Evolutionary conservation across 306 rosid species (phyloP), one percentile per base, ranked within the genome.

Genomic region (Hylodesmum podocarpum): DNA sequence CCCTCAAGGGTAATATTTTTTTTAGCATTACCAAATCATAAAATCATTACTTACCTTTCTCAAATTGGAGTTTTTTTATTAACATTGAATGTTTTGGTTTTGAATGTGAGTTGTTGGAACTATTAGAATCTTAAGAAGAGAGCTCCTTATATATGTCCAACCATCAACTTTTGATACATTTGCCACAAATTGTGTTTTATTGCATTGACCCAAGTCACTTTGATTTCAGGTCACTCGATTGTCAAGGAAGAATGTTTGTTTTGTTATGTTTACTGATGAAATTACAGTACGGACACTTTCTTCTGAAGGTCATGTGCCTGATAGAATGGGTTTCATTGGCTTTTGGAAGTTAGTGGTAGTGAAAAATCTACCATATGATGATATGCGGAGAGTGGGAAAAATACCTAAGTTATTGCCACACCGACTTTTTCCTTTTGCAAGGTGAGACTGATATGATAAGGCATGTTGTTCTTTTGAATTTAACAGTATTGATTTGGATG

Each of bases 401-500:
- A 90, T 95, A 84, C 99, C 99, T 4, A 95, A 95, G 83, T 83
- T 95, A 83, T 79, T 95, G 88, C 89, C 98, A 1, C 98, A 95
- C 82, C 88, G 97, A 46, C 97, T 95, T 83, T 95, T 95, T 73
- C 98, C 98, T 44, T 86, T 89, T 72, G 97, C 98, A 14, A 92
- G 98, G 97, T 95, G 83, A 90, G 90, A 80, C 68, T 47, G 15
- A 68, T 70, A 74, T 64, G 46, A 28, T 59, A 63, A 21, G 61
- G 58, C 24, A 24, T 13, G 18, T 8, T 19, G 3, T 44, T 54
- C 66, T 37, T 76, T 55, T 29, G 58, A 55, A 70, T 72, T 70
- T 54, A 13, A 41, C 71, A 34, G 50, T 19, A 72, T 22, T 55
- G 28, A 73, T 77, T 77, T 70, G 66, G 43, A 34, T 73, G 66